Evolutionary conservation across 257 asterid genomes (phyloP).

Genomic region (Buddleja alternifolia): DNA sequence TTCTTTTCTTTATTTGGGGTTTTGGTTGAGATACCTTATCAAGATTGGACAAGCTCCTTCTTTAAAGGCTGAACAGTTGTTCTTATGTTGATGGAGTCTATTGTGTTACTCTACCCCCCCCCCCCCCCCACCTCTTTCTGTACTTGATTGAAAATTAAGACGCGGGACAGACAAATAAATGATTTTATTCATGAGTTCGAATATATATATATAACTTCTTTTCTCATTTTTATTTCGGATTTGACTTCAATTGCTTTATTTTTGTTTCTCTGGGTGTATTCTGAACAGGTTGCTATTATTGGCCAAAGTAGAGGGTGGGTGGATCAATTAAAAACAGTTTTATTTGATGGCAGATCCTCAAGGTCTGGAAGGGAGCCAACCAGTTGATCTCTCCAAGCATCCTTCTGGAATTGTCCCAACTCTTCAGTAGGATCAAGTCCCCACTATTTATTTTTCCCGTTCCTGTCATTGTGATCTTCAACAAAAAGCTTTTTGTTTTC

Average conservation of each 20-base stretch:
- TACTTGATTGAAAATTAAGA: neutral
- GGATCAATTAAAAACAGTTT: conserved; percentile 8
- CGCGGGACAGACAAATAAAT: neutral
- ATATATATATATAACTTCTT: neutral
- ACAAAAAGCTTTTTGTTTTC: neutral
- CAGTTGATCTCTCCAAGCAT: conserved; percentile 77
- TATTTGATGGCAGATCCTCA: conserved; percentile 78
- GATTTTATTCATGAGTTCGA: neutral
- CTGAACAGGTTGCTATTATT: conserved; percentile 19
- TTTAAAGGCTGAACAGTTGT: neutral
- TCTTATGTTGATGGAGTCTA: neutral
- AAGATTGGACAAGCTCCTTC: neutral
- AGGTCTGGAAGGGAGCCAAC: conserved; percentile 71
- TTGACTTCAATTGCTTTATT: conserved; percentile 20
- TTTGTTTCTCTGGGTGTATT: neutral
- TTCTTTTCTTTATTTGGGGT: neutral
- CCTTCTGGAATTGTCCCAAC: conserved; percentile 90
- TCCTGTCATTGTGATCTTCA: neutral
- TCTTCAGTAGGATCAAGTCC: conserved; percentile 62
- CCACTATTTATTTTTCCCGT: neutral
- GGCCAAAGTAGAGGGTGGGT: conserved; percentile 23
- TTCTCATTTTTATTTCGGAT: neutral
- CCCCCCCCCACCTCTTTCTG: neutral
- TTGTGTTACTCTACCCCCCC: neutral
- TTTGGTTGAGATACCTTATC: neutral